Evolutionary conservation across 176 grass and related monocot genomes (phyloP).

Genomic region (Stipa capillata): DNA sequence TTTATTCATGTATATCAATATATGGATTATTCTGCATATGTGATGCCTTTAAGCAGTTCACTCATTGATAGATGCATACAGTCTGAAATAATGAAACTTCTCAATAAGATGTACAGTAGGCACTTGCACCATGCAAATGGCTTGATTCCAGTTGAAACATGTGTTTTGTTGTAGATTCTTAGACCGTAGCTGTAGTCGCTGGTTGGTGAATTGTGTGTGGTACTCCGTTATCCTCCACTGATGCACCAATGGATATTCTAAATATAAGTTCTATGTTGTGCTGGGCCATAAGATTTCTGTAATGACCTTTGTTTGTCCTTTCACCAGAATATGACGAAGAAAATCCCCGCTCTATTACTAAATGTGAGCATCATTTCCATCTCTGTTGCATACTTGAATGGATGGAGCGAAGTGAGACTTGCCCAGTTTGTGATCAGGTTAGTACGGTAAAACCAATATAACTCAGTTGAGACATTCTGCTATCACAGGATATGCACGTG

Average conservation of each 20-base stretch:
- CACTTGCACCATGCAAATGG: neutral
- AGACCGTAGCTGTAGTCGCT: neutral
- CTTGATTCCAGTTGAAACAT: no score
- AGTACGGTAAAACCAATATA: neutral
- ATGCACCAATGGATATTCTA: neutral
- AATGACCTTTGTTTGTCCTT: constrained; percentile 7
- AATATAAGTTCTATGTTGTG: neutral
- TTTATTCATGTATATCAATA: neutral
- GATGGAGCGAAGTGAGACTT: constrained; percentile 87
- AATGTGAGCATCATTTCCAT: constrained; percentile 88
- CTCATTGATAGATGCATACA: neutral
- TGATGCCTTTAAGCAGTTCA: neutral
- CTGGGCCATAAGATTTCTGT: neutral
- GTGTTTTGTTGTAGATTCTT: no score
- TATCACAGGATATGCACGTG: neutral
- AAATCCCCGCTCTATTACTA: constrained; percentile 71
- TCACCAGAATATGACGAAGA: constrained; percentile 74
- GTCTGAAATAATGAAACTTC: neutral
- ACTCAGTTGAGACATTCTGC: neutral
- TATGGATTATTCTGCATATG: neutral
- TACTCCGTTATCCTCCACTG: neutral
- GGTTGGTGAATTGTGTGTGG: neutral
- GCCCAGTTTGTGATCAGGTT: constrained; percentile 87
- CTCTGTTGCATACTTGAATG: constrained; percentile 90
- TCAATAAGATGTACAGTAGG: neutral